Base-by-base conservation (phyloP, 2,329 filamentous ascomycete genomes). In the Ceratocystis albifundus region DNA sequence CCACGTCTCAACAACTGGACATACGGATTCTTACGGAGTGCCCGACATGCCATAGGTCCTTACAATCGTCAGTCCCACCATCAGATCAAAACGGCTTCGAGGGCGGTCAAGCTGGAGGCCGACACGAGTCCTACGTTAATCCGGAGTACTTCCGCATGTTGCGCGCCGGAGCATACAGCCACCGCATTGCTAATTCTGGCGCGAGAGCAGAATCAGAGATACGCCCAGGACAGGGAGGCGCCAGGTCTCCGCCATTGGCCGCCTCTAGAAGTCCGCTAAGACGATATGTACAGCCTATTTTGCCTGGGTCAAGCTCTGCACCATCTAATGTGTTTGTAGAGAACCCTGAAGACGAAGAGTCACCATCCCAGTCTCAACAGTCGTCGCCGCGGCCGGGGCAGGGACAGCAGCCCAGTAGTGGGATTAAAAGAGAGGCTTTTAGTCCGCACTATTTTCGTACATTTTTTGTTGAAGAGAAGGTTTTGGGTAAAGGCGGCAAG, bases 81-180 rank as follows among this genome's bases (percentile, higher is more conserved):
- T 84, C 25, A 76, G 78, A 41, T 25, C 53, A 28, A 10, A 57
- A 57, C 32, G 74, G 78, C 69, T 84, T 78, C 73, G 82, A 82
- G 65, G 30, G 36, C 6, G 57, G 30, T 15, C 71, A 71, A n/a
- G 69, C 73, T 3, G 41, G 62, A 4, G 75, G 72, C 66, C 72
- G 75, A 63, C 76, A 77, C 44, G 82, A 88, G 62, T 83, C 87
- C 66, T 97, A 92, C 73, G 88, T 96, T 71, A 88, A 92, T 72
- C 92, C 92, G 1, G 85, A 91, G 64, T 99, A 99, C 79, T 99
- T 99, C 76, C 90, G 90, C 72, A 92, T 97, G 88, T 85, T 99
- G 50, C 88, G 85, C 75, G 75, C 80, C 72, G 75, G 78, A 74
- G 73, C 64, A 17, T 59, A 67, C 22, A 62, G 55, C 62, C 62